Conservation (phyloP, 2,329 filamentous ascomycete genomes). For the Graphilbum fragrans region DNA sequence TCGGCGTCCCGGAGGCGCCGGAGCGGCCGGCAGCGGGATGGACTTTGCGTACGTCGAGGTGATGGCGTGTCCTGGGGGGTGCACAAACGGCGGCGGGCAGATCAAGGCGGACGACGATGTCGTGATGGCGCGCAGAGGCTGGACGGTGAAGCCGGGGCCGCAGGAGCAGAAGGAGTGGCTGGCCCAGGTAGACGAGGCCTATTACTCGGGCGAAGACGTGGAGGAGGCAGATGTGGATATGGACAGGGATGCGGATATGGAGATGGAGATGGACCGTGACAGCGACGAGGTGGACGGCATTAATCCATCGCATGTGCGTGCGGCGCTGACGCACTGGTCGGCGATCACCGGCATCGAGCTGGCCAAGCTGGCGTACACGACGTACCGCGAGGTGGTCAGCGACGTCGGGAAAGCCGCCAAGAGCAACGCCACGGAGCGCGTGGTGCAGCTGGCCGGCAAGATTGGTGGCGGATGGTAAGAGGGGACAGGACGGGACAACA, state of each 20-base stretch:
- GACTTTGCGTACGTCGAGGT: conserved; percentile 95
- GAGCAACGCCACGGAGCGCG: conserved; percentile 58
- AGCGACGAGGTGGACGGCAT: conserved; percentile 43
- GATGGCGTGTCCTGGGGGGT: conserved; percentile 98
- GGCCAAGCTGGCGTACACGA: conserved; percentile 69
- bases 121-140: conserved; percentile 34
- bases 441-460: conserved; percentile 79
- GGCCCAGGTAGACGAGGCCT: conserved; percentile 73
- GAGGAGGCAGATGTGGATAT: background rate
- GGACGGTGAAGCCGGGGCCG: conserved; percentile 48
- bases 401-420: conserved; percentile 70
- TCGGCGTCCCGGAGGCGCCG: conserved; percentile 22
- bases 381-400: conserved; percentile 84
- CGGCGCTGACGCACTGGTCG: conserved; percentile 67
- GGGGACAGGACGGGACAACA: background rate
- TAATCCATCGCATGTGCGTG: conserved; percentile 51
- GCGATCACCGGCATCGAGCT: conserved; percentile 55
- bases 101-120: conserved; percentile 77
- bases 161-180: conserved; percentile 82
- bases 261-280: background rate
- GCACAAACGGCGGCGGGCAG: conserved; percentile 94
- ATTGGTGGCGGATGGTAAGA: conserved; percentile 84
- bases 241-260: background rate
- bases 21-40: conserved; percentile 31
- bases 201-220: conserved; percentile 59